A percentile compares a stretch with the other conserved stretches of the same genome.
phyloP scores from a whole-genome alignment of 2,329 filamentous ascomycete genomes.

The Talaromyces sp. region DNA sequence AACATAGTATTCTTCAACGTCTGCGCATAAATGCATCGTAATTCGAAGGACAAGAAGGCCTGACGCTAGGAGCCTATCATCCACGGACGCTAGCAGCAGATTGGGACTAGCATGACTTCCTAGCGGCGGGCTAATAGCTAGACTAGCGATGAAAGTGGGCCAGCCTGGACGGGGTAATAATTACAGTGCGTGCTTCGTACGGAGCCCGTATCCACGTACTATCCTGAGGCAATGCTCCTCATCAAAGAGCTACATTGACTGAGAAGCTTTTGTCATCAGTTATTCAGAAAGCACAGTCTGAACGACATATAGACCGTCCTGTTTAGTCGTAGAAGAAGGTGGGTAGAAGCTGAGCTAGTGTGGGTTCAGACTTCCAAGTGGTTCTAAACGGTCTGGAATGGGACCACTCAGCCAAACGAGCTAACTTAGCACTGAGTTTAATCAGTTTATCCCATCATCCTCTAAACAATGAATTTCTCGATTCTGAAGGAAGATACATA shows the following conservation, averaged over 20 bases:
- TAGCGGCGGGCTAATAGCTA: not conserved
- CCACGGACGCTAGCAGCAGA: not conserved
- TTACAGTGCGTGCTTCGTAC: not conserved
- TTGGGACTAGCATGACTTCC: not conserved
- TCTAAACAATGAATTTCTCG: not conserved
- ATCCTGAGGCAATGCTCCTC: too few species aligned
- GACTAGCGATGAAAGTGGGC: not conserved
- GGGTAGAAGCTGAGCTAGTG: conserved; percentile 8
- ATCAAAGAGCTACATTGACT: not conserved
- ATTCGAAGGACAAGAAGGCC: not conserved
- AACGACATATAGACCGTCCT: not conserved
- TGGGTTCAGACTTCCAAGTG: not conserved
- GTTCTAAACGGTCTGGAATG: conserved; percentile 2
- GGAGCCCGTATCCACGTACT: too few species aligned
- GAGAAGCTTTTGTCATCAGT: not conserved
- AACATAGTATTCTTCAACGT: not conserved
- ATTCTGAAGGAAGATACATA: not conserved
- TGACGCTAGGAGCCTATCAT: not conserved
- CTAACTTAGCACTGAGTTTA: conserved; percentile 3
- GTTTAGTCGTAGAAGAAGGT: not conserved
- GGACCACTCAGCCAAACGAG: not conserved
- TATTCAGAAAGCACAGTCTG: not conserved
- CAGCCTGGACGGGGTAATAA: not conserved
- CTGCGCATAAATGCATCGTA: not conserved
- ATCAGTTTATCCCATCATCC: not conserved